These are phyloP conservation scores for Mitragyna speciosa DNA, from an alignment of 257 asterid genomes.

Conservation along the genomic window DNA sequence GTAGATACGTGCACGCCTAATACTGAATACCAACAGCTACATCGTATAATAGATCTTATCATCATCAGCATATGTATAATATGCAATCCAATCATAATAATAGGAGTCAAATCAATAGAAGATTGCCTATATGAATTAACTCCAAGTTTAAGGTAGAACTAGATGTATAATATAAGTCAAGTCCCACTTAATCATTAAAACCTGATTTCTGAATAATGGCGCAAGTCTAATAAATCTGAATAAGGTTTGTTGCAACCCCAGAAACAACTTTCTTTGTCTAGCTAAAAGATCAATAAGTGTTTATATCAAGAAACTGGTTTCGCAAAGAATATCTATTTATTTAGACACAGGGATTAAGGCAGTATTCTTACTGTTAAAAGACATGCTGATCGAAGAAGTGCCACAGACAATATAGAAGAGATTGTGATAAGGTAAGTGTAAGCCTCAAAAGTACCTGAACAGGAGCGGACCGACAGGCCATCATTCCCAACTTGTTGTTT, in stretches of 20 bases:
- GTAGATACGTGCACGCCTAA: background rate
- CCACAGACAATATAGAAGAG: constrained; percentile 1
- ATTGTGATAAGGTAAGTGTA: constrained; percentile 3
- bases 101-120: background rate
- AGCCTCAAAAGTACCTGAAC: constrained; percentile 65
- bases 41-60: background rate
- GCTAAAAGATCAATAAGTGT: background rate
- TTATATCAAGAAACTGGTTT: background rate
- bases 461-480: constrained; percentile 99
- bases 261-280: background rate
- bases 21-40: background rate
- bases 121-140: background rate
- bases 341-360: background rate
- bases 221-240: background rate
- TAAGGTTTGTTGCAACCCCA: background rate
- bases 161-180: background rate
- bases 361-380: constrained; percentile 16
- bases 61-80: background rate
- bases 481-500: constrained; percentile 95
- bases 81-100: background rate
- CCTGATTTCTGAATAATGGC: background rate
- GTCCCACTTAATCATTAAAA: background rate
- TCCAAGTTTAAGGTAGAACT: background rate
- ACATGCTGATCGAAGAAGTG: background rate
- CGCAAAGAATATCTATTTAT: background rate